A percentile compares a stretch with the other conserved stretches of the same genome.
phyloP scores from a whole-genome alignment of 163 green algal species.

The Scenedesmus sp. region DNA sequence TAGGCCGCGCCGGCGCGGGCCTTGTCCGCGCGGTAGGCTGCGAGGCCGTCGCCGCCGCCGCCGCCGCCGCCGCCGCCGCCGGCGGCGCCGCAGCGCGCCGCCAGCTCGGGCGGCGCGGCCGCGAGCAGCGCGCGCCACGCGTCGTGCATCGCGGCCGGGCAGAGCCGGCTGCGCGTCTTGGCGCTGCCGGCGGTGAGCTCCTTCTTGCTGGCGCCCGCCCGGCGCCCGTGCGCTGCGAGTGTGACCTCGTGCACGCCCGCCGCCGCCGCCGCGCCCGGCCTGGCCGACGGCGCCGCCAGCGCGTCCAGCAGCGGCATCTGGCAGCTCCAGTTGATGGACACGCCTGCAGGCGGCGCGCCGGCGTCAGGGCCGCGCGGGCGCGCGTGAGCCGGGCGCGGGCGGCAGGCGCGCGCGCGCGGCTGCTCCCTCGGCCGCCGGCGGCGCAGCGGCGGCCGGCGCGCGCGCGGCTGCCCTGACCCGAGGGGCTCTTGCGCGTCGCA shows the following conservation, averaged over 20 bases:
- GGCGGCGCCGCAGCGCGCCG: neutral
- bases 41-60: neutral
- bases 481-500: neutral
- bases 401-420: neutral
- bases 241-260: constrained; percentile 49
- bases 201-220: constrained; percentile 39
- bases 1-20: neutral
- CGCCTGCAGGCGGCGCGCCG: neutral
- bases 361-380: neutral
- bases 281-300: neutral
- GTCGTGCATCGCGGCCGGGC: constrained; percentile 39
- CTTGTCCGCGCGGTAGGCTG: neutral
- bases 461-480: too few species aligned
- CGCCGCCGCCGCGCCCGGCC: neutral
- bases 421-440: too few species aligned
- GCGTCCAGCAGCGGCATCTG: neutral
- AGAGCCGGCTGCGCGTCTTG: constrained; percentile 45
- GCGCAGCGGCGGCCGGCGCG: too few species aligned
- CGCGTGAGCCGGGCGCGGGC: neutral
- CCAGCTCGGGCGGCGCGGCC: neutral
- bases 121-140: constrained; percentile 12
- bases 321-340: constrained; percentile 37
- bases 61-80: neutral
- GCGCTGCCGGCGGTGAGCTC: neutral
- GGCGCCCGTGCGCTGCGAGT: constrained; percentile 43